phyloP scores from a whole-genome alignment of 1,284 basidiomycete genomes.

The Cryptococcus sp. region DNA sequence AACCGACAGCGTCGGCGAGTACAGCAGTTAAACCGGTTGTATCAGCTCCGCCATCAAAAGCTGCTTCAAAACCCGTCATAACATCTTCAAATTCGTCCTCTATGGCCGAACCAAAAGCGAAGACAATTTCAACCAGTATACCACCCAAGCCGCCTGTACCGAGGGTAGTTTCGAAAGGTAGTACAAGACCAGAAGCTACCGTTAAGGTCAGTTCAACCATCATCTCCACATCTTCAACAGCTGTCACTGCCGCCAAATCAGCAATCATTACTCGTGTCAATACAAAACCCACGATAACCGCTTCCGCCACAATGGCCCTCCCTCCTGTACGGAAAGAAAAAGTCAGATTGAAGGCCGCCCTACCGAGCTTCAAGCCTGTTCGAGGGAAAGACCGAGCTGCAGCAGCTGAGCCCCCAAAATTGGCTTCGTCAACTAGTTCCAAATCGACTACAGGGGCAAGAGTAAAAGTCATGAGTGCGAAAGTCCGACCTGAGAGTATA shows the following conservation, averaged over 20 bases:
- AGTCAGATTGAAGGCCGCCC: conserved; percentile 34
- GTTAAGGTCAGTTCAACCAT: neutral
- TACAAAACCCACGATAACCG: conserved; percentile 1
- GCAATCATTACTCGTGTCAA: neutral
- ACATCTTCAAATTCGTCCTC: neutral
- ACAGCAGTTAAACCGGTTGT: neutral
- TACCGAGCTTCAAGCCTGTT: conserved; percentile 36
- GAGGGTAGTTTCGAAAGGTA: neutral
- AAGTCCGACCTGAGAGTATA: conserved; percentile 24
- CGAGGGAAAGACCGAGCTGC: conserved; percentile 1
- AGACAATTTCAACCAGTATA: neutral
- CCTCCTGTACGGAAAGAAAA: conserved; percentile 32
- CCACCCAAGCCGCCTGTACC: conserved; percentile 1
- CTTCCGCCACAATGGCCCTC: conserved; percentile 8
- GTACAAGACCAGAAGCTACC: neutral
- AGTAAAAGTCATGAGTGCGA: conserved; percentile 4
- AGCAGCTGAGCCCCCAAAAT: conserved; percentile 1
- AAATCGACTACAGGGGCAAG: neutral
- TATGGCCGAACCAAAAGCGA: neutral
- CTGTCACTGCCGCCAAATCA: neutral
- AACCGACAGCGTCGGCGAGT: neutral
- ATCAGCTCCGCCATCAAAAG: neutral
- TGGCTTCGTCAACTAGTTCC: conserved; percentile 7
- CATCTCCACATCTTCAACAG: neutral
- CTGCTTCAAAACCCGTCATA: neutral